Base-by-base conservation (phyloP, 495 filamentous ascomycete species). In the Hypoxylon fuscum region DNA sequence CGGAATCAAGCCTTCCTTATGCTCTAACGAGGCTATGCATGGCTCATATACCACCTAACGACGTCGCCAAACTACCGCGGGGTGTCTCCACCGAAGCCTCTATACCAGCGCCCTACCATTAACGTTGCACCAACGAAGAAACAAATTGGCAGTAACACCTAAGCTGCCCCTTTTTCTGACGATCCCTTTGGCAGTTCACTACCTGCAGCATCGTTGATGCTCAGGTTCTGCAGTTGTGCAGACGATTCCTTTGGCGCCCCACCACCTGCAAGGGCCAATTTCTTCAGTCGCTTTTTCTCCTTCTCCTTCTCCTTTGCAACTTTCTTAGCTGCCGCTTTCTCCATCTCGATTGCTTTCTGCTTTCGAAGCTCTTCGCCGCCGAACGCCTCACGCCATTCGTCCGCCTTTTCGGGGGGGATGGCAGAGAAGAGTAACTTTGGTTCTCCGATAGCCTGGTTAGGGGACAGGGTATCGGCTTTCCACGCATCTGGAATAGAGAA, bases 391-490 rank as follows among this genome's bases (percentile, higher is more conserved):
- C 87, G 85, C 94, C 94, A 98, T 70, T 91, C 87, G 18, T 87
- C 81, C 15, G 88, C 89, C 77, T 92, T 94, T 77, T 89, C 89
- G 14, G 88, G 81, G 50, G 93, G 88, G 59, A 97, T 96, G 44
- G 78, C 80, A n/a, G 85, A 83, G 79, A 98, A 98, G 29, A 98
- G 80, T 62, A 93, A 89, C 57, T 84, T 81, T 2, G 94, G 87
- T 70, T 89, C 90, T 61, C 91, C 90, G 55, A 98, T 87, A 64
- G 87, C 86, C 74, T 97, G 92, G 46, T 89, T 89, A 0, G 86
- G 80, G 64, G 87, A 82, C 40, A 96, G 73, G 25, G 75, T 78
- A 27, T 77, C 74, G 21, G 83, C 76, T 51, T 83, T 77, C 88
- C 90, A 95, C 10, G 74, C 79, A 64, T 91, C 85, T 1, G 91